phyloP scores from a whole-genome alignment of 2,329 filamentous ascomycete genomes.

The Colletotrichum godetiae region DNA sequence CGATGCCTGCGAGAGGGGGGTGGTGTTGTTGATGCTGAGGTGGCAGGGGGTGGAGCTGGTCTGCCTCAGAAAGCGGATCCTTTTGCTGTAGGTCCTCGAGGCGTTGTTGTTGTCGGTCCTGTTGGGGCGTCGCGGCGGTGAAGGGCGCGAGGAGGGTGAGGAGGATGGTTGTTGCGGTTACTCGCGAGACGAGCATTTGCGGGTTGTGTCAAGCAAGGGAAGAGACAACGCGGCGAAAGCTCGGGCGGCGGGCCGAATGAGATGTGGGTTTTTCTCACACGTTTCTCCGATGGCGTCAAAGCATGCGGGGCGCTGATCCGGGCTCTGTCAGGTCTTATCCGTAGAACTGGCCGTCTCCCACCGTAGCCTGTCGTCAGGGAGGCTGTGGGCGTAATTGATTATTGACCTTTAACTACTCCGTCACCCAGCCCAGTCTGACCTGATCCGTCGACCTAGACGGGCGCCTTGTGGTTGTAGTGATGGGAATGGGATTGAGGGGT shows the following conservation, averaged over 20 bases:
- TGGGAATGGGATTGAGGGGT: too few relatives aligned
- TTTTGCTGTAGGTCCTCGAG: neutral
- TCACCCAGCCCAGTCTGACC: too few relatives aligned
- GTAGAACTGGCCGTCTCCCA: too few relatives aligned
- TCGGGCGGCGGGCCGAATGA: neutral
- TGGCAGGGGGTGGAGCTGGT: neutral
- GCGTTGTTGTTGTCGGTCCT: neutral
- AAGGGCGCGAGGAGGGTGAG: neutral
- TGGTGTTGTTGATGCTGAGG: neutral
- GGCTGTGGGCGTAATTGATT: too few relatives aligned
- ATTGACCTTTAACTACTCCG: too few relatives aligned
- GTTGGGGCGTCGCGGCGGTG: neutral
- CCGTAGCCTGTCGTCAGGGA: too few relatives aligned
- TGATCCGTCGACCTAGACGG: too few relatives aligned
- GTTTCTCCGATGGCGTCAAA: neutral
- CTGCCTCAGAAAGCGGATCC: neutral
- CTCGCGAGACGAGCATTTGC: slow-evolving; percentile 9
- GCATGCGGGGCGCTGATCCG: neutral
- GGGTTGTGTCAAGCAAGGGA: neutral
- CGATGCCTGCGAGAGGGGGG: slow-evolving; percentile 1
- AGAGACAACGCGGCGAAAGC: neutral
- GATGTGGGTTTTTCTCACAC: neutral
- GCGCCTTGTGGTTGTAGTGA: too few relatives aligned
- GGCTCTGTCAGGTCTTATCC: too few relatives aligned
- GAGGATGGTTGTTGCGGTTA: neutral